Conservation (phyloP, 2,329 filamentous ascomycete genomes). For the Fusarium sambucinum region DNA sequence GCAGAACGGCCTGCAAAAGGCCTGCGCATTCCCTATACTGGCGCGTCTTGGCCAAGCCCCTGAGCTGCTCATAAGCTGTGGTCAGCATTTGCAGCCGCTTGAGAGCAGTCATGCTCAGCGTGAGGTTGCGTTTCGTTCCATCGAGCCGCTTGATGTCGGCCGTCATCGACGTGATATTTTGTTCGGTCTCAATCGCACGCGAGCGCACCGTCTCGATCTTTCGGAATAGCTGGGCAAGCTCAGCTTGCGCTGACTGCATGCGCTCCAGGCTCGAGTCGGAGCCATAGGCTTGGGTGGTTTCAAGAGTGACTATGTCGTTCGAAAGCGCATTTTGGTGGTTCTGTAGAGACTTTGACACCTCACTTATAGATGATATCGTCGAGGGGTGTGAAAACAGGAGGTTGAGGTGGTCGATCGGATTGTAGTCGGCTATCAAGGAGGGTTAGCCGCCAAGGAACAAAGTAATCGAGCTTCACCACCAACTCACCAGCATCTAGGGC, state of each 20-base stretch:
- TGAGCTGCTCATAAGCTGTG: constrained; percentile 96
- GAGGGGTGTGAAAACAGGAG: constrained; percentile 91
- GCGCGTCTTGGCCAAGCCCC: constrained; percentile 82
- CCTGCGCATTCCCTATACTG: constrained; percentile 97
- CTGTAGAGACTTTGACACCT: constrained; percentile 79
- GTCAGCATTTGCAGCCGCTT: constrained; percentile 99
- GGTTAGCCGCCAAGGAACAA: constrained; percentile 38
- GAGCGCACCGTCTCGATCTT: constrained; percentile 95
- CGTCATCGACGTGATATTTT: constrained; percentile 98
- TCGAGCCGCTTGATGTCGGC: constrained; percentile 98
- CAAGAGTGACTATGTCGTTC: constrained; percentile 77
- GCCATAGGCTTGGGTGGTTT: constrained; percentile 83
- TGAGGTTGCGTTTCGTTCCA: constrained; percentile 95
- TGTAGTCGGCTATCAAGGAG: constrained; percentile 74
- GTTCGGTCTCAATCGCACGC: constrained; percentile 90
- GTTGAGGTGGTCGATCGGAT: constrained; percentile 94
- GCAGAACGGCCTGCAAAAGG: constrained; percentile 91
- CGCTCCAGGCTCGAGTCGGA: constrained; percentile 89
- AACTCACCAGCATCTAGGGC: constrained; percentile 61
- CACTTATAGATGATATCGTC: constrained; percentile 79
- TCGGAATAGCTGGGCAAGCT: constrained; percentile 89
- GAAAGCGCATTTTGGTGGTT: constrained; percentile 86
- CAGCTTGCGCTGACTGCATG: constrained; percentile 90
- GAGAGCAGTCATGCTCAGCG: constrained; percentile 95
- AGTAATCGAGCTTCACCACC: constrained; percentile 15